phyloP scores from a whole-genome alignment of 108 stramenopile species.

The Fistulifera pelliculosa region DNA sequence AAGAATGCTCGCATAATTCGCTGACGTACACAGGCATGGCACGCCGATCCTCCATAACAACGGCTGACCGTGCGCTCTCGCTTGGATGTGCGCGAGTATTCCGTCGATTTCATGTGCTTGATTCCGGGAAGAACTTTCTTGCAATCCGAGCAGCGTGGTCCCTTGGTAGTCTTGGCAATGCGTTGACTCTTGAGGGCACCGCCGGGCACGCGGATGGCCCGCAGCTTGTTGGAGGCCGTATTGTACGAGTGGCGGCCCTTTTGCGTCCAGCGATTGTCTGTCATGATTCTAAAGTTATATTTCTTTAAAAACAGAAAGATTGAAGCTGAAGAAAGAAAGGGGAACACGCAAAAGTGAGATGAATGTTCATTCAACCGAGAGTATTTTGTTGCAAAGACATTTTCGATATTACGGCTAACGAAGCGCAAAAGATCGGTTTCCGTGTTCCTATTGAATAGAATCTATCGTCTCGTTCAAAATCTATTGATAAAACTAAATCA shows the following conservation, averaged over 20 bases:
- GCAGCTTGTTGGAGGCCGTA: conserved; percentile 77
- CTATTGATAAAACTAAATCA: no score
- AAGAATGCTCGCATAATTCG: conserved; percentile 97
- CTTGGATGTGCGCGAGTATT: conserved; percentile 82
- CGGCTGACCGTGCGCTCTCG: conserved; percentile 95
- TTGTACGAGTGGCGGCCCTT: conserved; percentile 92
- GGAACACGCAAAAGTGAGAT: background rate
- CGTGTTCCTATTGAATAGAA: no score
- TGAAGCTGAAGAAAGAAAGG: conserved; percentile 1
- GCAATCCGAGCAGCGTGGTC: conserved; percentile 93
- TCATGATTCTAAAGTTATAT: conserved; percentile 35
- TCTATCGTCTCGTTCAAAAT: no score
- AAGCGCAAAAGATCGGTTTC: no score
- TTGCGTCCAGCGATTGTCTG: conserved; percentile 90
- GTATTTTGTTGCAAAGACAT: no score
- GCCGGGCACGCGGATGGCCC: conserved; percentile 83
- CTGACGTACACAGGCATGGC: conserved; percentile 84
- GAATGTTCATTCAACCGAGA: background rate
- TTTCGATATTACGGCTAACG: no score
- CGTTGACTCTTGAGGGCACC: conserved; percentile 85
- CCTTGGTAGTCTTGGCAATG: conserved; percentile 83
- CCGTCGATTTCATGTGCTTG: conserved; percentile 55
- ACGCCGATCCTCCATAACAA: conserved; percentile 92
- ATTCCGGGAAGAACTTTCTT: conserved; percentile 81
- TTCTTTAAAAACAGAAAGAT: no score